phyloP scores from a whole-genome alignment of 495 filamentous ascomycete species.

The Penicillium odoratum region DNA sequence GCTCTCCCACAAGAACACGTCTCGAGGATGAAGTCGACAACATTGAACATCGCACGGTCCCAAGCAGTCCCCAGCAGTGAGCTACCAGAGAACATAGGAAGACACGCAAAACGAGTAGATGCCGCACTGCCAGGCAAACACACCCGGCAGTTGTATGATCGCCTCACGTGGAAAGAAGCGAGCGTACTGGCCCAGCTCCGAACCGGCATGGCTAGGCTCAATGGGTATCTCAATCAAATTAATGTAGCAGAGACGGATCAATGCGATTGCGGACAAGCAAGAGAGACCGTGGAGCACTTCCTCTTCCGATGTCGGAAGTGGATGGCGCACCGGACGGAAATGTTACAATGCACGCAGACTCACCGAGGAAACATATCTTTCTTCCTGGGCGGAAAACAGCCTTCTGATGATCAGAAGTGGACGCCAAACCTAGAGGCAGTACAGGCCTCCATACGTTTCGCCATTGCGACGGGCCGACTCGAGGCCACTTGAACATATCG shows the following conservation, averaged over 20 bases:
- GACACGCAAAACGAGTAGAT: slow-evolving; percentile 24
- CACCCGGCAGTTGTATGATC: slow-evolving; percentile 9
- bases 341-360: neutral
- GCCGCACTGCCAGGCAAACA: slow-evolving; percentile 27
- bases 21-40: slow-evolving; percentile 6
- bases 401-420: too few relatives aligned
- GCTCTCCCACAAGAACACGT: slow-evolving; percentile 13
- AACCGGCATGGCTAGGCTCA: slow-evolving; percentile 36
- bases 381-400: too few relatives aligned
- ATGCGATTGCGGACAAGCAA: slow-evolving; percentile 29
- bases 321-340: neutral
- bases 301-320: neutral
- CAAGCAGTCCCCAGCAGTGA: slow-evolving; percentile 11
- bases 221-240: slow-evolving; percentile 33
- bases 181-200: slow-evolving; percentile 33
- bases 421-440: too few relatives aligned
- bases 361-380: neutral
- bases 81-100: slow-evolving; percentile 4
- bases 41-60: slow-evolving; percentile 5
- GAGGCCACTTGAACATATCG: too few relatives aligned
- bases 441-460: too few relatives aligned
- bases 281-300: neutral
- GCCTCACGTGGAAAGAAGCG: slow-evolving; percentile 30
- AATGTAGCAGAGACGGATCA: slow-evolving; percentile 22
- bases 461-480: too few relatives aligned